Conservation (phyloP, 495 filamentous ascomycete genomes). For the Parachaetomium inaequale region DNA sequence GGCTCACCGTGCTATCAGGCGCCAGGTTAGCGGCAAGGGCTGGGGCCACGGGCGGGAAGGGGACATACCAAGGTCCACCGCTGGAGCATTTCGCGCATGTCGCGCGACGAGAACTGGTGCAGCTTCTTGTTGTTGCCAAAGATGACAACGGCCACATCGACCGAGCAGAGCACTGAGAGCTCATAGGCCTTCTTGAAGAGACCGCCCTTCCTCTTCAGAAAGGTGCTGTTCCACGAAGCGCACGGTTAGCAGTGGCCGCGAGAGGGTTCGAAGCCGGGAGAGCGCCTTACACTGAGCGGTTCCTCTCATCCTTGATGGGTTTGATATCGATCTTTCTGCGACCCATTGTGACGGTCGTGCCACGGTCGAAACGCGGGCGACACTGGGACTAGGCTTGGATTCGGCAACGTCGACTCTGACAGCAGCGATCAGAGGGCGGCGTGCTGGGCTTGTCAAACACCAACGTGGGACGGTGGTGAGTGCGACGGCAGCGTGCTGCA, state of each 20-base stretch:
- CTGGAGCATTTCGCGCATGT: constrained; percentile 84
- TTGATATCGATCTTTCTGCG: constrained; percentile 95
- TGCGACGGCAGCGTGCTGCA: not conserved
- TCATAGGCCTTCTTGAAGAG: constrained; percentile 99
- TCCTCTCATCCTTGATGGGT: constrained; percentile 98
- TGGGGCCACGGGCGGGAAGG: constrained; percentile 2
- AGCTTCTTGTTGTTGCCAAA: constrained; percentile 98
- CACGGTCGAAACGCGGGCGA: not conserved
- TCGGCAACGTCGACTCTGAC: not conserved
- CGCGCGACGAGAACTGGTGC: constrained; percentile 91
- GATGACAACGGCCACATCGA: constrained; percentile 97
- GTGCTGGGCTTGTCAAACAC: not conserved
- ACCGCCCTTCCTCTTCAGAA: constrained; percentile 96
- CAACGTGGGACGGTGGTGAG: not conserved
- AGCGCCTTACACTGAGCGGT: constrained; percentile 88
- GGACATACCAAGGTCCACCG: constrained; percentile 83
- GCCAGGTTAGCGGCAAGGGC: constrained; percentile 27
- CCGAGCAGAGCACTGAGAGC: constrained; percentile 93
- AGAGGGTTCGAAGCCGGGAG: constrained; percentile 1
- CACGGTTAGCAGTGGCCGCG: constrained; percentile 36
- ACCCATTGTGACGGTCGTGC: constrained; percentile 49
- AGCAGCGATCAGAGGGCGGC: constrained; percentile 5
- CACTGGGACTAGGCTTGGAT: not conserved
- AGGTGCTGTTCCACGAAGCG: constrained; percentile 69
- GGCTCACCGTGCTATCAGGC: constrained; percentile 73